phyloP scores from a whole-genome alignment of 352 stramenopile species.

The Phytophthora sp. region DNA sequence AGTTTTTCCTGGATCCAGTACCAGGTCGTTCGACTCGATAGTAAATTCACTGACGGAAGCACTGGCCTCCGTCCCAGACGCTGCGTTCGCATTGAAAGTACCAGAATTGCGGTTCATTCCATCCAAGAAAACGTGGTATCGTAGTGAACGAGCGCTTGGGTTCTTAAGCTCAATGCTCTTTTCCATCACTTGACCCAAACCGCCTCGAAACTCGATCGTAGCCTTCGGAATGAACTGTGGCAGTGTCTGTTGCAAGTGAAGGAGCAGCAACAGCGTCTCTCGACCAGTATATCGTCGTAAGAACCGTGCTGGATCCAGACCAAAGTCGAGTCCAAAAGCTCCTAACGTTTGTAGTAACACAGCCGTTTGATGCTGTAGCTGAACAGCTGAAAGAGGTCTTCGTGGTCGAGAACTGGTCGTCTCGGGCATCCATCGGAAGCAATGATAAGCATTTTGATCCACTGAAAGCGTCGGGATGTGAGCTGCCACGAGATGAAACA shows the following conservation, averaged over 20 bases:
- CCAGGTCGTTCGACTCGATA: conserved; percentile 69
- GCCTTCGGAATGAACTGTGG: conserved; percentile 94
- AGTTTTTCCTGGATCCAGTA: conserved; percentile 80
- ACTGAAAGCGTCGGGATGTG: conserved; percentile 88
- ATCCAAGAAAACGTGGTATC: conserved; percentile 91
- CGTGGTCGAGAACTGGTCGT: conserved; percentile 33
- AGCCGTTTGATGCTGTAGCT: conserved; percentile 65
- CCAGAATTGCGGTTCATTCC: conserved; percentile 18
- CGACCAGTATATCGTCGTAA: conserved; percentile 62
- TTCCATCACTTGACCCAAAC: conserved; percentile 84
- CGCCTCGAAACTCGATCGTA: conserved; percentile 92
- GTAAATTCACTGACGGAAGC: conserved; percentile 78
- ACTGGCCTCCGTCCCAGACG: background rate
- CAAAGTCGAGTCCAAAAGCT: conserved; percentile 84
- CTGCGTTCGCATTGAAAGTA: background rate
- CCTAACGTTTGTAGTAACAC: conserved; percentile 66
- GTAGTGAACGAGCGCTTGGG: no score
- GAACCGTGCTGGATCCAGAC: conserved; percentile 60
- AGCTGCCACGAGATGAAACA: conserved; percentile 88
- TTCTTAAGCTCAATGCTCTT: conserved; percentile 96
- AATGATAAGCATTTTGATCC: conserved; percentile 68
- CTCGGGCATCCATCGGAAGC: conserved; percentile 53
- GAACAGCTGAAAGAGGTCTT: conserved; percentile 27
- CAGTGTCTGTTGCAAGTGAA: conserved; percentile 92
- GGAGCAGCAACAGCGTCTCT: conserved; percentile 83